These are phyloP conservation scores for Dimargaris xerosporica DNA, from an alignment of 192 early-diverging fungal genomes.

Conservation along the genomic window DNA sequence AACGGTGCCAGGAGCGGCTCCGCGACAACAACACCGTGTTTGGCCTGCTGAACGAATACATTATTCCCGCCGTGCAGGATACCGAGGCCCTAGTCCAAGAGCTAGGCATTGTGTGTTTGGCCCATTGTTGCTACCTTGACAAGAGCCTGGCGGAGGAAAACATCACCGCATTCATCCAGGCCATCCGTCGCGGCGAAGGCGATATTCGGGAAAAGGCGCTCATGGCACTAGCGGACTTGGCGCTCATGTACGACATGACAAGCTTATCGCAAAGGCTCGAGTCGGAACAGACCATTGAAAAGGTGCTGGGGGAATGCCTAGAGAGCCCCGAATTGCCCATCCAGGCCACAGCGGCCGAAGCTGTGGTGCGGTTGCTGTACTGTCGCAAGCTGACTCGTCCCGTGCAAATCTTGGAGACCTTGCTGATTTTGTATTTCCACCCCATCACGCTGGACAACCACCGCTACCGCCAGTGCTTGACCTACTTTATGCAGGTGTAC, in stretches of 20 bases:
- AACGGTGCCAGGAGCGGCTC: conserved; percentile 49
- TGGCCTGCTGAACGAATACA: conserved; percentile 52
- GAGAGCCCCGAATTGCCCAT: conserved; percentile 37
- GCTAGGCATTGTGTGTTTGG: conserved; percentile 69
- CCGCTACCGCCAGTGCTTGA: conserved; percentile 67
- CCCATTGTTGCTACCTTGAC: conserved; percentile 61
- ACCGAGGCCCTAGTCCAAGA: conserved; percentile 50
- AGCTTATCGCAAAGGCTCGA: conserved; percentile 26
- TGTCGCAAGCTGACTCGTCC: conserved; percentile 32
- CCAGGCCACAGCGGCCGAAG: conserved; percentile 60
- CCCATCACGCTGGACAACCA: conserved; percentile 47
- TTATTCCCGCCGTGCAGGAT: conserved; percentile 56
- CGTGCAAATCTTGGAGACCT: conserved; percentile 35
- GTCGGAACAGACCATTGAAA: conserved; percentile 24
- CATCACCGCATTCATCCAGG: conserved; percentile 52
- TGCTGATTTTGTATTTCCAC: conserved; percentile 76
- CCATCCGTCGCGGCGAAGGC: conserved; percentile 32
- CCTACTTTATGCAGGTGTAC: conserved; percentile 76
- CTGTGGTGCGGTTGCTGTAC: conserved; percentile 55
- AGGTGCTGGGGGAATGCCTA: conserved; percentile 35
- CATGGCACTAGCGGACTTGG: conserved; percentile 39
- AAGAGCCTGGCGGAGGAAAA: conserved; percentile 59
- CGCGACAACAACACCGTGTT: conserved; percentile 56
- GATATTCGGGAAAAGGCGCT: conserved; percentile 41
- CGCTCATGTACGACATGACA: conserved; percentile 29